Conservation (phyloP, 2,329 filamentous ascomycete genomes). For the Diaporthe nobilis region DNA sequence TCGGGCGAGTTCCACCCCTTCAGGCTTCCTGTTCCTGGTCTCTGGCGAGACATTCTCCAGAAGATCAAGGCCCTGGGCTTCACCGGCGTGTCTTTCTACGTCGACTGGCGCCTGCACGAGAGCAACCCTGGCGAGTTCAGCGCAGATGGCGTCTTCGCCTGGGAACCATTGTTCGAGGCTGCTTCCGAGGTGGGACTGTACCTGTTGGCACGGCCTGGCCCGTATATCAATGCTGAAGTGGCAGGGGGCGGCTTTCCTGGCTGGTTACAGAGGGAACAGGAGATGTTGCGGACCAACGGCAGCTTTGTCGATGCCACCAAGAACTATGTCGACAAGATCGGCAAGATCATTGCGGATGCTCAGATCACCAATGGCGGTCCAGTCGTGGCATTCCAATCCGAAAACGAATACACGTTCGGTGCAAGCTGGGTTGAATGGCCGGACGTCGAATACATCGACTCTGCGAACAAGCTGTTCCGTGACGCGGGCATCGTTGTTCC, state of each 20-base stretch:
- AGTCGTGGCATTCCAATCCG: constrained; percentile 83
- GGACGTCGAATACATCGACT: constrained; percentile 77
- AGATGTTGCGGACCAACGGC: constrained; percentile 72
- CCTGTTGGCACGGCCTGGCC: constrained; percentile 78
- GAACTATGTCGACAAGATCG: constrained; percentile 71
- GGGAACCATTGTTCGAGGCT: constrained; percentile 83
- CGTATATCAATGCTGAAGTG: constrained; percentile 84
- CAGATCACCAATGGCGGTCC: constrained; percentile 89
- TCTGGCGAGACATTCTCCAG: constrained; percentile 79
- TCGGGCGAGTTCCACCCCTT: constrained; percentile 82
- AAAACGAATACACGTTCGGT: constrained; percentile 81
- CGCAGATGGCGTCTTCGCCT: constrained; percentile 79
- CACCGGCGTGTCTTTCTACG: constrained; percentile 84
- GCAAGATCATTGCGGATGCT: constrained; percentile 76
- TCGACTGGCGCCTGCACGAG: constrained; percentile 84
- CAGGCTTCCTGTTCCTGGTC: constrained; percentile 58
- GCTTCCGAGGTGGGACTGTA: constrained; percentile 82
- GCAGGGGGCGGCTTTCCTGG: constrained; percentile 85
- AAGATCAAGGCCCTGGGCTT: constrained; percentile 88
- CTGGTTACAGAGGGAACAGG: constrained; percentile 80
- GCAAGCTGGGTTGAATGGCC: constrained; percentile 68
- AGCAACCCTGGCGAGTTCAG: constrained; percentile 78
- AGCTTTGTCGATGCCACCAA: constrained; percentile 77
- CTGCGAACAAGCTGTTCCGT: constrained; percentile 77
- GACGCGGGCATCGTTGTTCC: constrained; percentile 81